Evolutionary conservation across 306 rosid species (phyloP).

Genomic region (Alnus rubra): DNA sequence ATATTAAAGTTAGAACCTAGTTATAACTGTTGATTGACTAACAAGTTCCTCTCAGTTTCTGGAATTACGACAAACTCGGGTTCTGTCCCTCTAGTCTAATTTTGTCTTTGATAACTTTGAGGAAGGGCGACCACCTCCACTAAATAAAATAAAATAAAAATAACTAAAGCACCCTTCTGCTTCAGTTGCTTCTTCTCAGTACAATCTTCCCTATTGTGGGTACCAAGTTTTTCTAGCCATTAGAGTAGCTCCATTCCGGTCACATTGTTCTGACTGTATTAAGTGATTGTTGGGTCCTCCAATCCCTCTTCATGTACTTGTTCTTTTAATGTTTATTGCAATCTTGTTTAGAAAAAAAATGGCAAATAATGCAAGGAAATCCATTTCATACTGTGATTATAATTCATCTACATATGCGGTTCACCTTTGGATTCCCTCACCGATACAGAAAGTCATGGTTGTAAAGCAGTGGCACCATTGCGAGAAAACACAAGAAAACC

Average conservation of each 20-base stretch:
- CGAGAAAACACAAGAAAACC: slow-evolving; percentile 42
- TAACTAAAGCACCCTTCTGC: too few relatives aligned
- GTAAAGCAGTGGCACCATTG: slow-evolving; percentile 47
- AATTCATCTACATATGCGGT: not conserved
- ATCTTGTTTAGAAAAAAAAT: not conserved
- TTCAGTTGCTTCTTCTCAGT: too few relatives aligned
- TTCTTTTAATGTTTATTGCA: too few relatives aligned
- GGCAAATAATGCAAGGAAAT: not conserved
- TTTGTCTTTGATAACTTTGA: not conserved
- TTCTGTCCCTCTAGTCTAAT: not conserved
- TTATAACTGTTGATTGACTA: not conserved
- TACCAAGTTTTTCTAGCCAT: too few relatives aligned
- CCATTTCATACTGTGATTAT: not conserved
- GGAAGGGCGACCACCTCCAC: too few relatives aligned
- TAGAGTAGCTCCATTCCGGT: too few relatives aligned
- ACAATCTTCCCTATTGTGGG: too few relatives aligned
- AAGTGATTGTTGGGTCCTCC: too few relatives aligned
- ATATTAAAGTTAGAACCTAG: not conserved
- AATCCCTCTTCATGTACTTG: too few relatives aligned
- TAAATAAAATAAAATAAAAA: too few relatives aligned
- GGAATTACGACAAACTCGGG: not conserved
- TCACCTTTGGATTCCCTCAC: slow-evolving; percentile 3
- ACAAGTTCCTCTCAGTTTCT: not conserved
- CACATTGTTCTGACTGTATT: too few relatives aligned
- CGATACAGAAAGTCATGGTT: slow-evolving; percentile 37